Evolutionary conservation across 208 protist genomes (phyloP), one percentile per base, ranked within the genome.

Genomic region (Crithidia sp.): DNA sequence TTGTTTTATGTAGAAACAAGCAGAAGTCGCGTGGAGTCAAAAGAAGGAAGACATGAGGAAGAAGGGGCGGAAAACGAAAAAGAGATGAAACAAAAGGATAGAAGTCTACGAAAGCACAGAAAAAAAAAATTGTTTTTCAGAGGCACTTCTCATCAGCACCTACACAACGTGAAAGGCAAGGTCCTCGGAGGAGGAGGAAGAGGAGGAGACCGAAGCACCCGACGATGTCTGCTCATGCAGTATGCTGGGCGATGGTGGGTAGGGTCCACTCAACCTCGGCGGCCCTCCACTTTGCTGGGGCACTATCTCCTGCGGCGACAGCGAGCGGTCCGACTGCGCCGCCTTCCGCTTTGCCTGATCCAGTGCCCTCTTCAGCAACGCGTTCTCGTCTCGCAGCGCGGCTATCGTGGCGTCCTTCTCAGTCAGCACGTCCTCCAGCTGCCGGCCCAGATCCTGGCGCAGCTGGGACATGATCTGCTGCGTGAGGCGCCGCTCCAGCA

Each of bases 341-440:
- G 16, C 37, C 7, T 60, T 58, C 6, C 49, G 50, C 39, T 43
- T 57, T 40, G 64, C n/a, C 7, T 17, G 60, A 4, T 68, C 52
- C n/a, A 78, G 59, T 7, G n/a, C 59, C 17, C 63, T 53, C 16
- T 68, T 63, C 44, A 95, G 70, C 55, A 65, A 17, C 5, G 47
- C 68, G 41, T 91, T 95, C 65, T 93, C 88, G 10, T 63, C 28
- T 14, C 70, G 67, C 50, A 93, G 84, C 47, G 59, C 60, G 4
- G 61, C 70, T 43, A 93, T 86, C 19, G 77, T 49, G 0, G 56
- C 41, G 36, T 92, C 84, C 28, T 83, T 87, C 62, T 85, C 73
- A 12, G 74, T 56, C 19, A 92, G 65, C 4, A 79, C 74, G n/a
- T 87, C 54, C 71, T 80, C 71, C 17, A 92, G 72, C 40, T 84